A percentile compares a stretch with the other conserved stretches of the same genome.
Evolutionary conservation across 1,284 basidiomycete genomes (phyloP).

Genomic region (Rhodotorula sp.): DNA sequence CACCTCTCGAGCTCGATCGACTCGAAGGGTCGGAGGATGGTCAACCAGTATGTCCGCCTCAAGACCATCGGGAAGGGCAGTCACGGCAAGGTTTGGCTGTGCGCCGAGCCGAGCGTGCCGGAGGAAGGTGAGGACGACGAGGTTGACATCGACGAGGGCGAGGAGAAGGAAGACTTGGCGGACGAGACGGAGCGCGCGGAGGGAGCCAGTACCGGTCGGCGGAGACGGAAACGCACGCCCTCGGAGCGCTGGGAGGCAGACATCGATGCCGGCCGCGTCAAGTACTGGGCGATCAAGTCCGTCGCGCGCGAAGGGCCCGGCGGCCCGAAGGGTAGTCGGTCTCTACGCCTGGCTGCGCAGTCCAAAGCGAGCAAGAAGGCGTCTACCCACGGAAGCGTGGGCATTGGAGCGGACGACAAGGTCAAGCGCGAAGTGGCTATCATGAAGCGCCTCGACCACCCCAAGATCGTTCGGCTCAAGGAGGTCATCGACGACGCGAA

Average conservation of each 20-base stretch:
- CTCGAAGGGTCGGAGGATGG: constrained; percentile 41
- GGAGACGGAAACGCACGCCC: not conserved
- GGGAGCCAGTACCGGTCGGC: not conserved
- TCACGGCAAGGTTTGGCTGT: constrained; percentile 47
- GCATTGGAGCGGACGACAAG: constrained; percentile 59
- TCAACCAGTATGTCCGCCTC: constrained; percentile 45
- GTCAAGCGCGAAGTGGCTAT: constrained; percentile 91
- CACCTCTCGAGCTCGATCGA: constrained; percentile 41
- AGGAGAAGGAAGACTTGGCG: not conserved
- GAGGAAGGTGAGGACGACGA: constrained; percentile 25
- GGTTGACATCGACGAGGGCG: constrained; percentile 2
- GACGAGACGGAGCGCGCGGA: not conserved
- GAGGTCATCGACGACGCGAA: constrained; percentile 95
- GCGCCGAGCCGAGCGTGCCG: constrained; percentile 39
- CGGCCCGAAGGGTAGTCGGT: constrained; percentile 25
- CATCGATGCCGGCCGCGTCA: constrained; percentile 36
- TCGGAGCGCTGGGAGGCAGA: constrained; percentile 34
- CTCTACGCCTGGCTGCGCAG: constrained; percentile 31
- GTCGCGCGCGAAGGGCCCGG: constrained; percentile 42
- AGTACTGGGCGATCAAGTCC: constrained; percentile 43
- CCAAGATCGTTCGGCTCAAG: constrained; percentile 83
- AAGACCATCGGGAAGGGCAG: constrained; percentile 43
- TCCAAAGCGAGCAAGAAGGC: constrained; percentile 32
- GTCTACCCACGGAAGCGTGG: constrained; percentile 24
- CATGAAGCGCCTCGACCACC: constrained; percentile 91